Base-by-base conservation (phyloP, 768 basidiomycete genomes). In the Cubamyces lactineus region DNA sequence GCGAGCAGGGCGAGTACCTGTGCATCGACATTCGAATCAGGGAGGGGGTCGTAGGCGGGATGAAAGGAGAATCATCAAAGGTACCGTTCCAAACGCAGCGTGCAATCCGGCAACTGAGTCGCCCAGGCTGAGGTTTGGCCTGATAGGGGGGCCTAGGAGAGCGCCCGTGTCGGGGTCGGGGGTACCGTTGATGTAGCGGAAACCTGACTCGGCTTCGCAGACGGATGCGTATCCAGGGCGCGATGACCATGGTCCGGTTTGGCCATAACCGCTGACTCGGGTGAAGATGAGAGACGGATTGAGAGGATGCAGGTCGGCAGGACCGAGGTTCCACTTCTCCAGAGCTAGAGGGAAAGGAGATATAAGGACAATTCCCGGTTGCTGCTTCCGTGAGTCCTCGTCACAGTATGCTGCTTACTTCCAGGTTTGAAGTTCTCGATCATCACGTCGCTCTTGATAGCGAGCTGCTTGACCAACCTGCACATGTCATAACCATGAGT, bases 211-310 rank as follows among this genome's bases (percentile, higher is more conserved):
- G 0, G 87, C 88, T 74, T 90, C 88, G 64, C 88, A 90, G 3
- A 90, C 87, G 5, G 88, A 86, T 2, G 88, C 87, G 63, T 86
- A 90, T 19, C 88, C 87, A 5, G 87, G 87, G 12, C 86, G 81
- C 19, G 82, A 79, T 0, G 85, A 80, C 88, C 87, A 89, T 21
- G 88, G 87, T 1, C 88, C 88, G 0, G 86, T 88, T 67, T 90
- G 88, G 2, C 88, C 88, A 65, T 88, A 90, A 8, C 88, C 88
- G 64, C 86, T 87, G 21, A 90, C 86, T 64, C 95, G 92, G 7
- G 94, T 96, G 70, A 92, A 95, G 68, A 98, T 92, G 59, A 98
- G 82, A 54, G 86, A 87, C 0, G 93, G 90, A 67, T 96, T 96
- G 62, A 86, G 84, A n/a, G 84, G 86, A 21, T 82, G 84, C 4